Conservation (phyloP, 805 yeast genomes). For the Pichia paraexigua region DNA sequence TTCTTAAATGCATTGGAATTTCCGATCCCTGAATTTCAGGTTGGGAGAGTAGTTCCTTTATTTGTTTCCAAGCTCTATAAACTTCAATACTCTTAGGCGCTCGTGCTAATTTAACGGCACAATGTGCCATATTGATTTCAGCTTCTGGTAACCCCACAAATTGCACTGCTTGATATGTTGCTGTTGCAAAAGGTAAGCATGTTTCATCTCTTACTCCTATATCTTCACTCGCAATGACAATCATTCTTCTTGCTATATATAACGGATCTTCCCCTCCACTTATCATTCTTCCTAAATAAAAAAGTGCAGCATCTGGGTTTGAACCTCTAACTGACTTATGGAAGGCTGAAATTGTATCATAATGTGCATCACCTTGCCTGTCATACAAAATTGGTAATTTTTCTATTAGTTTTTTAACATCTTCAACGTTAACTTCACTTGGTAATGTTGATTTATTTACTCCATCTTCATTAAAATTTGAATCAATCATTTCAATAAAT, state of each 20-base stretch:
- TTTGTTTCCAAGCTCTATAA: constrained; percentile 67
- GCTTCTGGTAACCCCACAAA: constrained; percentile 94
- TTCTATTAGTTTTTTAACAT: constrained; percentile 35
- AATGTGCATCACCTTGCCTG: constrained; percentile 83
- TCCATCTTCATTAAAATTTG: constrained; percentile 31
- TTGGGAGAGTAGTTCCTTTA: constrained; percentile 53
- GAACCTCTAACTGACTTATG: constrained; percentile 90
- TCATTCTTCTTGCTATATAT: constrained; percentile 84
- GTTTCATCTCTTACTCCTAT: constrained; percentile 79
- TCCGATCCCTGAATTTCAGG: constrained; percentile 55
- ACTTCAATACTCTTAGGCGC: constrained; percentile 84
- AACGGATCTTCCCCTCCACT: constrained; percentile 92
- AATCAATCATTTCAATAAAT: constrained; percentile 64
- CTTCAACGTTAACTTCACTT: constrained; percentile 32
- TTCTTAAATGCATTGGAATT: constrained; percentile 77
- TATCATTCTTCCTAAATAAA: constrained; percentile 81
- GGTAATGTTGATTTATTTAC: not conserved
- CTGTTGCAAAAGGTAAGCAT: constrained; percentile 77
- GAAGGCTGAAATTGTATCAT: constrained; percentile 91
- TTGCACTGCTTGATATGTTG: constrained; percentile 80
- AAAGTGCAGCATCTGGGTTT: constrained; percentile 83
- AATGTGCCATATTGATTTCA: constrained; percentile 80
- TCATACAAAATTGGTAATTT: constrained; percentile 64
- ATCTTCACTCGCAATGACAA: constrained; percentile 93
- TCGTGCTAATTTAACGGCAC: constrained; percentile 81